A percentile compares a stretch with the other conserved stretches of the same genome.
Evolutionary conservation across 2,329 filamentous ascomycete genomes (phyloP).

Genomic region (Plenodomus lindquistii): DNA sequence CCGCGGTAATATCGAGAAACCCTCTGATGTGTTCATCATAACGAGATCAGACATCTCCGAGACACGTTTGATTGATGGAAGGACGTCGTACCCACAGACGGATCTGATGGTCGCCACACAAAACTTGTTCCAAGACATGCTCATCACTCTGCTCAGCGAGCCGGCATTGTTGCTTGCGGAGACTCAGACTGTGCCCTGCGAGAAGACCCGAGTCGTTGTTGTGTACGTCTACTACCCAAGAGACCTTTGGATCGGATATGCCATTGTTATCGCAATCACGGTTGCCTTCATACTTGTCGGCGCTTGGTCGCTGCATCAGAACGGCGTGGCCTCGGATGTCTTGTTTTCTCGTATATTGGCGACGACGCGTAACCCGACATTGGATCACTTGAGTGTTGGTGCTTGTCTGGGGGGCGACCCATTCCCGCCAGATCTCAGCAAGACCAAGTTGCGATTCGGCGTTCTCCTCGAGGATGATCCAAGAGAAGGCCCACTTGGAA

Average conservation of each 20-base stretch:
- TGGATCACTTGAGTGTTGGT: slow-evolving; percentile 44
- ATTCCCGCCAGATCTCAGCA: slow-evolving; percentile 43
- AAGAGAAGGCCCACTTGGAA: slow-evolving; percentile 34
- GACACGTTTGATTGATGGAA: slow-evolving; percentile 35
- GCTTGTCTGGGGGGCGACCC: slow-evolving; percentile 48
- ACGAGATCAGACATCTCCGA: slow-evolving; percentile 42
- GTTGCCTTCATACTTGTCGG: slow-evolving; percentile 37
- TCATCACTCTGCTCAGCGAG: slow-evolving; percentile 42
- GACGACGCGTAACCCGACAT: slow-evolving; percentile 45
- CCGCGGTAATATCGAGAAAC: slow-evolving; percentile 34
- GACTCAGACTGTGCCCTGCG: slow-evolving; percentile 26
- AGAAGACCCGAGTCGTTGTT: slow-evolving; percentile 29
- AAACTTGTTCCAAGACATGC: slow-evolving; percentile 42
- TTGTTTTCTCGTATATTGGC: slow-evolving; percentile 44
- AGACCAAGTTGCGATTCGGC: slow-evolving; percentile 46
- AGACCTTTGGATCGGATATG: slow-evolving; percentile 44
- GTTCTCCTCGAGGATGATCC: slow-evolving; percentile 44
- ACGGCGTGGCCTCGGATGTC: slow-evolving; percentile 43
- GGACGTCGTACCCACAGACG: slow-evolving; percentile 31
- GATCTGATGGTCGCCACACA: slow-evolving; percentile 37
- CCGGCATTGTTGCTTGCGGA: slow-evolving; percentile 34
- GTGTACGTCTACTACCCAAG: slow-evolving; percentile 37
- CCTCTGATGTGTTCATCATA: slow-evolving; percentile 24
- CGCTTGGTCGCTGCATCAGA: slow-evolving; percentile 38
- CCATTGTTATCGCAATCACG: slow-evolving; percentile 35